Conservation (phyloP, 805 yeast genomes). For the Nakazawaea populi region DNA sequence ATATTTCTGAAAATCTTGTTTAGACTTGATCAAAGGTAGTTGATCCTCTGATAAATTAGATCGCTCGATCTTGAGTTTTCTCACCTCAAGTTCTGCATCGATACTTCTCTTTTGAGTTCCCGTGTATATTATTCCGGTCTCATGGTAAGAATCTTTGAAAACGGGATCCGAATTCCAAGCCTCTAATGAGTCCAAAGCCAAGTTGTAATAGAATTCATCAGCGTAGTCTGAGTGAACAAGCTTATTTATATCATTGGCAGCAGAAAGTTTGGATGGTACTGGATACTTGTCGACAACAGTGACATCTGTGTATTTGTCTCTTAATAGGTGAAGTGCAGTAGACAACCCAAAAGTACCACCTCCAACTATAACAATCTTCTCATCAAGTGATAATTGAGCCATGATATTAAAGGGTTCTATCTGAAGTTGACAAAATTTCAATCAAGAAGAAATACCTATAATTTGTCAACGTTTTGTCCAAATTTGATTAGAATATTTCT, state of each 20-base stretch:
- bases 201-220: conserved; percentile 18
- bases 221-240: conserved; percentile 26
- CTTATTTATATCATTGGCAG: conserved; percentile 27
- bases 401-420: background rate
- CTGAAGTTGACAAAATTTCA: too few species aligned
- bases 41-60: background rate
- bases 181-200: conserved; percentile 24
- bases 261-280: conserved; percentile 26
- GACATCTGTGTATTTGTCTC: conserved; percentile 16
- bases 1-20: conserved; percentile 9
- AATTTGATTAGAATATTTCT: too few species aligned
- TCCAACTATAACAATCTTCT: conserved; percentile 18
- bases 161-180: conserved; percentile 22
- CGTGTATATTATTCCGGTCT: conserved; percentile 23
- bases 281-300: conserved; percentile 20
- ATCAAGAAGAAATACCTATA: too few species aligned
- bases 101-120: conserved; percentile 8
- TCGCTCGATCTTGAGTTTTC: background rate
- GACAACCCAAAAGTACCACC: conserved; percentile 31
- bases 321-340: conserved; percentile 20
- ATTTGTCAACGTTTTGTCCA: too few species aligned
- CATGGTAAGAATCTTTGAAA: conserved; percentile 16
- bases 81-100: background rate
- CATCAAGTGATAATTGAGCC: background rate
- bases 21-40: conserved; percentile 3